Evolutionary conservation across 306 rosid species (phyloP), one percentile per base, ranked within the genome.

Genomic region (Prunus mume): DNA sequence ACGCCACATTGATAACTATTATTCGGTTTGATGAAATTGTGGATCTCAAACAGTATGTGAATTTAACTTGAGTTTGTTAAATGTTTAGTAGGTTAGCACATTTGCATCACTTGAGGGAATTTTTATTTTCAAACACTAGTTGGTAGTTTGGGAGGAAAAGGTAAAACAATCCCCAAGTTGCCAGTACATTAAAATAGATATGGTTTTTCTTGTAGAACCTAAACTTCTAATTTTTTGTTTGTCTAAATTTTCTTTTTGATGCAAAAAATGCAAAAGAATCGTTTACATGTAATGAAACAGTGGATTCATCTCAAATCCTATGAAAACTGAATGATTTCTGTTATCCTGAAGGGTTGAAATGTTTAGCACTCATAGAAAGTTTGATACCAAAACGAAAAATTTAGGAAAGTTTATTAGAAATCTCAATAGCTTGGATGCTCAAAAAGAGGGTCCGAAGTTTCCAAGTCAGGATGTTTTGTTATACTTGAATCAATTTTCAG

Each of bases 361-460:
- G 66, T 45, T 15, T 17, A 72, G 24, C 10, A 6, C 34, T 32
- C 15, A 15, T 71, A 22, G 57, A 51, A 78, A 72, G 63, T 68
- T 63, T 79, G 47, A 45, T 34, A 68, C 46, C 57, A 20, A 46
- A 57, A 50, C 27, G 62, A 51, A 75, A 71, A 56, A 70, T 79
- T 41, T 47, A 49, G 22, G 54, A 79, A 51, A 4, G 28, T 43
- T 68, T 43, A 32, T 1, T 46, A 75, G 72, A 61, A 60, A 41
- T 75, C 43, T 25, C 61, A 32, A 66, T 41, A 41, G 9, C 68
- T 68, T 57, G 46, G 67, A 70, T 20, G 41, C 76, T 43, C 25
- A 46, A 56, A 41, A 25, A 27, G 56, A 64, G 77, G 75, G 43
- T 77, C 50, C 28, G 22, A 79, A 24, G 2, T 49, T 45, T 69